Evolutionary conservation across 73 alveolate species (phyloP).

Genomic region (Diophrys appendiculata): DNA sequence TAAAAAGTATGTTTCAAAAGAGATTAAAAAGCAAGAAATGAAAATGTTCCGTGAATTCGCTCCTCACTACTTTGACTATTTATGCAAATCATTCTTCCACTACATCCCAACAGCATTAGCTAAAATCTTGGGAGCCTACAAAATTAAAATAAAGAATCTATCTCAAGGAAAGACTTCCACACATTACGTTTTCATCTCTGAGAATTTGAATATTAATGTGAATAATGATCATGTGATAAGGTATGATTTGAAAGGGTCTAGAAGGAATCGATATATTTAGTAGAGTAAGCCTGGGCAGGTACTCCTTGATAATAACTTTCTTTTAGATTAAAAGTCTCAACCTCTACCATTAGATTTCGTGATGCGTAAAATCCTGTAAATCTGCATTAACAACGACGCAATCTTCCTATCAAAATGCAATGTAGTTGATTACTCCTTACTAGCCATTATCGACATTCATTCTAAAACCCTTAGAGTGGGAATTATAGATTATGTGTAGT

Average conservation of each 20-base stretch:
- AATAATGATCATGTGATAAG: constrained; percentile 20
- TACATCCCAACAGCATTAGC: constrained; percentile 41
- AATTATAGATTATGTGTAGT: constrained; percentile 55
- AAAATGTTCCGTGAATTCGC: constrained; percentile 61
- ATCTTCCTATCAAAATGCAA: constrained; percentile 27
- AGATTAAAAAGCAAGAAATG: constrained; percentile 38
- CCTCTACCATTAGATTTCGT: constrained; percentile 35
- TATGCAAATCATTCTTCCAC: constrained; percentile 55
- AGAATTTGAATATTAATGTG: constrained; percentile 54
- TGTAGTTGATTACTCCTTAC: constrained; percentile 63
- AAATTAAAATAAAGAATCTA: constrained; percentile 23
- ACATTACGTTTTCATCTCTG: constrained; percentile 44
- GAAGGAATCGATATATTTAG: constrained; percentile 25
- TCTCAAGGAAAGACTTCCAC: constrained; percentile 17
- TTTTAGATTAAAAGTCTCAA: constrained; percentile 24
- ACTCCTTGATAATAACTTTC: constrained; percentile 55
- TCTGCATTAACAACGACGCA: constrained; percentile 54
- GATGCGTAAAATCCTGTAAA: constrained; percentile 9
- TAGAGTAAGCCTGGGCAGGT: constrained; percentile 16
- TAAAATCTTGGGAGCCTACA: constrained; percentile 50
- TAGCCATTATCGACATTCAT: constrained; percentile 25
- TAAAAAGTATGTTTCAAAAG: constrained; percentile 38
- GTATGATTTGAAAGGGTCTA: constrained; percentile 69
- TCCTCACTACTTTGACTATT: constrained; percentile 53
- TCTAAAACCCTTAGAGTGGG: constrained; percentile 34